These are phyloP conservation scores for Magnaporthales sp. DNA, from an alignment of 2,329 filamentous ascomycete genomes.

Conservation along the genomic window DNA sequence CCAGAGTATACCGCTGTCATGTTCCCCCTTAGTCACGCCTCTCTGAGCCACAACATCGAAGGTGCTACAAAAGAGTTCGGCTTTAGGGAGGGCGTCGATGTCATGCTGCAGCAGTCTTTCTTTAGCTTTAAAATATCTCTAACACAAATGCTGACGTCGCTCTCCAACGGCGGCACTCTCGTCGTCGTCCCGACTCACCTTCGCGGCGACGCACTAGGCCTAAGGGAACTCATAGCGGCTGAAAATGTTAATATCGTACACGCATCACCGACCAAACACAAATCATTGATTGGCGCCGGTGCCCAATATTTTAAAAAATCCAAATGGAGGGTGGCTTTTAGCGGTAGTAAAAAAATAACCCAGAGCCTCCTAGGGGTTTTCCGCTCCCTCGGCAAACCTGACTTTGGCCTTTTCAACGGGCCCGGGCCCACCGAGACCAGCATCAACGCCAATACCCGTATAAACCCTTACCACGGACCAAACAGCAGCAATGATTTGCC, in stretches of 20 bases:
- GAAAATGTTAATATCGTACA: neutral
- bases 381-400: neutral
- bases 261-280: neutral
- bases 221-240: constrained; percentile 12
- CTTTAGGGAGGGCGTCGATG: constrained; percentile 5
- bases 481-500: neutral
- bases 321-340: neutral
- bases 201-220: constrained; percentile 23
- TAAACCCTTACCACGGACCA: neutral
- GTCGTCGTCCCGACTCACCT: constrained; percentile 20
- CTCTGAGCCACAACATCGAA: constrained; percentile 35
- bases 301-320: neutral
- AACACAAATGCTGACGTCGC: constrained; percentile 24
- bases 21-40: constrained; percentile 45
- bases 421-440: constrained; percentile 23
- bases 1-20: constrained; percentile 14
- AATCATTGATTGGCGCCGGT: neutral
- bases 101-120: constrained; percentile 16
- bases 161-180: constrained; percentile 26
- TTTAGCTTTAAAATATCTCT: constrained; percentile 31
- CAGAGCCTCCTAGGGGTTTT: neutral
- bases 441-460: constrained; percentile 7
- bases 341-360: neutral
- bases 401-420: constrained; percentile 13
- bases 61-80: neutral